Conservation (phyloP, 352 stramenopile genomes). For the Pythium monospermum region DNA sequence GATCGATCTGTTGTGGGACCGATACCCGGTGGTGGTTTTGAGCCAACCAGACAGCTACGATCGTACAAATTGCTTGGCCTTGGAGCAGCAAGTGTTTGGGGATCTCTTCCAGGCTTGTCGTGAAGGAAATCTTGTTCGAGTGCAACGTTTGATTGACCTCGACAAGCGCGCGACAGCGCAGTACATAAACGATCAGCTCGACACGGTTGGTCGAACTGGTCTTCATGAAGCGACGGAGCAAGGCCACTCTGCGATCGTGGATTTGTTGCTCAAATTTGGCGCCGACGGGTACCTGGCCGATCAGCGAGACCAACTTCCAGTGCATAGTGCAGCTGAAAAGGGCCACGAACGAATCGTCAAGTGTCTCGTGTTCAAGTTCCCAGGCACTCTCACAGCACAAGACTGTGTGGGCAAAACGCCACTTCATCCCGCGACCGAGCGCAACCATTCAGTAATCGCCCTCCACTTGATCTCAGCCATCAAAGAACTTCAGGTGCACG, state of each 20-base stretch:
- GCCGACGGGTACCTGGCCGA: conserved; percentile 48
- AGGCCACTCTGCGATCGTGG: conserved; percentile 48
- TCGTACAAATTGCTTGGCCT: conserved; percentile 30
- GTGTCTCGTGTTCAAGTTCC: conserved; percentile 41
- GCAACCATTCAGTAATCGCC: conserved; percentile 29
- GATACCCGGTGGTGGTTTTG: conserved; percentile 29
- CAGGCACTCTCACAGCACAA: conserved; percentile 26
- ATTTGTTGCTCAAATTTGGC: conserved; percentile 54
- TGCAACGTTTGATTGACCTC: conserved; percentile 49
- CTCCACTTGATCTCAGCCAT: conserved; percentile 28
- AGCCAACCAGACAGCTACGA: conserved; percentile 25
- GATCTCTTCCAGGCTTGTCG: conserved; percentile 46
- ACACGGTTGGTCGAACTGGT: conserved; percentile 32
- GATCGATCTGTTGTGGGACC: conserved; percentile 63
- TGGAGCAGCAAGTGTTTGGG: conserved; percentile 53
- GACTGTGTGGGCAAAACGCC: conserved; percentile 39
- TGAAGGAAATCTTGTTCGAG: conserved; percentile 49
- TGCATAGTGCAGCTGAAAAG: conserved; percentile 45
- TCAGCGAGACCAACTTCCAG: conserved; percentile 33
- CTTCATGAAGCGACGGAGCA: conserved; percentile 60
- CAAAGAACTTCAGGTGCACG: conserved; percentile 7
- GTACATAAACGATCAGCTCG: conserved; percentile 49
- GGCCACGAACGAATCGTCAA: conserved; percentile 44
- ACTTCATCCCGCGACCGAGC: conserved; percentile 43
- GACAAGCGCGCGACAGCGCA: conserved; percentile 42